Evolutionary conservation across 2,329 filamentous ascomycete genomes (phyloP), one percentile per base, ranked within the genome.

Genomic region (Ophiostoma ips): DNA sequence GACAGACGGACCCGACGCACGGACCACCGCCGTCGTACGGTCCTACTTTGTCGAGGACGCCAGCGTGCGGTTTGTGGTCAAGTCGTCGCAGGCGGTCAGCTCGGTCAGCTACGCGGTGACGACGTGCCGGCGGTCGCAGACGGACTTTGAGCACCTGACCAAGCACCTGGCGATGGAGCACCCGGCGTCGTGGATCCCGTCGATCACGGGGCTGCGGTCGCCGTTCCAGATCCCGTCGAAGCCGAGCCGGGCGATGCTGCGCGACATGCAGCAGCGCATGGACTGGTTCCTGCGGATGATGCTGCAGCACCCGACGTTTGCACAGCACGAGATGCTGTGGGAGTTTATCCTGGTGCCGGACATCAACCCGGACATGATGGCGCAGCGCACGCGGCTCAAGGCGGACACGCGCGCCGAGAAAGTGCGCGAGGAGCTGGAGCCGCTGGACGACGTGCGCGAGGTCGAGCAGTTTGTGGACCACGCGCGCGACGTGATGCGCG

Each of bases 291-390:
- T 98, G 58, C 87, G 86, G 56, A 87, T 88, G 16, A 75, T 98
- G 55, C 73, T 98, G 24, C 74, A 78, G 9, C 92, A 98, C 61
- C 84, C 90, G 3, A 96, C 92, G 0, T 95, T 98, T 62, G 78
- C 87, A 0, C 95, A 87, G 0, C 94, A 98, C 61, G 92, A 98
- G 68, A 87, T 96, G 76, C 75, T 98, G 2, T 98, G 92, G 94
- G 92, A 98, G 60, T 98, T 98, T 67, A 95, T 98, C 66, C 75
- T 98, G 1, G 89, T 98, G 12, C 92, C 92, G 1, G 92, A 98
- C 58, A 79, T 98, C 46, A 87, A 95, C 62, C 76, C 86, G 0
- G 81, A 87, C 18, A 87, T 89, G 77, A 90, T 96, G 74, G 83
- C 86, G 49, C 83, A 94, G 63, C 79, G 92, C 46, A 94, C 86